Conservation (phyloP, 108 stramenopile genomes). For the Cylindrotheca fusiformis region DNA sequence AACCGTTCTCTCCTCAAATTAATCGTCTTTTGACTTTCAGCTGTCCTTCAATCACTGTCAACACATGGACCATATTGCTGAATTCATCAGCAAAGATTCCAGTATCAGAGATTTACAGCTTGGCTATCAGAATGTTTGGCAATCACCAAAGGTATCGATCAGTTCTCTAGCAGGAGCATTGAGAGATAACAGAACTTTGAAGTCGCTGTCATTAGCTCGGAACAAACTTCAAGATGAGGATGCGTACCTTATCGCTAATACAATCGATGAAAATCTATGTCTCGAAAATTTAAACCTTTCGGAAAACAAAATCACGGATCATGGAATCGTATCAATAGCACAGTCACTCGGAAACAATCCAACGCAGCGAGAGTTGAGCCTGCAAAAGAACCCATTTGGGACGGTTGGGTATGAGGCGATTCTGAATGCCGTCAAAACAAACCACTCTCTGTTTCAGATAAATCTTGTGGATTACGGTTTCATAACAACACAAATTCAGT, state of each 20-base stretch:
- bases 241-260: background rate
- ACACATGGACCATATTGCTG: constrained; percentile 3
- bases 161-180: background rate
- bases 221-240: constrained; percentile 12
- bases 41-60: constrained; percentile 16
- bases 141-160: constrained; percentile 7
- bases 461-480: background rate
- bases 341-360: background rate
- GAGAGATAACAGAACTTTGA: constrained; percentile 1
- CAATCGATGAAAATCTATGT: background rate
- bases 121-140: constrained; percentile 29
- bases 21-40: background rate
- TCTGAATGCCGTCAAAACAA: constrained; percentile 8
- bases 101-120: background rate
- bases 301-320: constrained; percentile 15
- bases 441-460: constrained; percentile 7
- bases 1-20: background rate
- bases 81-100: background rate
- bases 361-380: background rate
- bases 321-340: constrained; percentile 5
- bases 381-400: constrained; percentile 15
- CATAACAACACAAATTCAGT: constrained; percentile 6
- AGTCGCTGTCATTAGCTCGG: constrained; percentile 10
- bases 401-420: constrained; percentile 7
- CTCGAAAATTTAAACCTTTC: constrained; percentile 13